Evolutionary conservation across 1,139 yeast species (phyloP).

Genomic region (Suhomyces kunorum): DNA sequence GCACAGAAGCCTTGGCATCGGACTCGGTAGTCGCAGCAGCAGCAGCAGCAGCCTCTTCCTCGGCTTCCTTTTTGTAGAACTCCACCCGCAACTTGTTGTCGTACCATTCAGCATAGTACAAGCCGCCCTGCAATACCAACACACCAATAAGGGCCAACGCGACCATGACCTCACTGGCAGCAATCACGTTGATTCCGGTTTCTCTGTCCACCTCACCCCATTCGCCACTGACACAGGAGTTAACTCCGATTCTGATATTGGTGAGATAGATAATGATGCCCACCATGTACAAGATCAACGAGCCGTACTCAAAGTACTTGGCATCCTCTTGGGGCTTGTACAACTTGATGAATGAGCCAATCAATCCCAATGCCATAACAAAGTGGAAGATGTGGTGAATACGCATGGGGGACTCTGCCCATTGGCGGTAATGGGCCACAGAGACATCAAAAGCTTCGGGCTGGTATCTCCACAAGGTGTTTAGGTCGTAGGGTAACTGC

Average conservation of each 20-base stretch:
- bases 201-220: slow-evolving; percentile 93
- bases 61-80: slow-evolving; percentile 49
- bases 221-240: slow-evolving; percentile 64
- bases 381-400: slow-evolving; percentile 64
- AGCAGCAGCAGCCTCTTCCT: slow-evolving; percentile 21
- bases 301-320: slow-evolving; percentile 86
- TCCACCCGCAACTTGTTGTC: slow-evolving; percentile 56
- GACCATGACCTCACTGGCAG: slow-evolving; percentile 82
- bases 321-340: slow-evolving; percentile 84
- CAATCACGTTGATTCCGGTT: slow-evolving; percentile 89
- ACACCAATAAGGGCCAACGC: slow-evolving; percentile 75
- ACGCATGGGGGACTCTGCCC: slow-evolving; percentile 65
- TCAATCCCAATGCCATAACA: slow-evolving; percentile 60
- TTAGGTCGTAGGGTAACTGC: slow-evolving; percentile 79
- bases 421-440: slow-evolving; percentile 67
- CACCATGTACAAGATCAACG: slow-evolving; percentile 68
- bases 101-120: slow-evolving; percentile 85
- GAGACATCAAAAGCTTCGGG: slow-evolving; percentile 63
- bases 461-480: slow-evolving; percentile 65
- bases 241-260: slow-evolving; percentile 80
- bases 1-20: slow-evolving; percentile 22
- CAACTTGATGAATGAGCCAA: slow-evolving; percentile 75
- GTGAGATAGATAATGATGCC: slow-evolving; percentile 80
- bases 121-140: slow-evolving; percentile 79
- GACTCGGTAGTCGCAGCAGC: slow-evolving; percentile 31